Conservation (phyloP, 306 rosid genomes). For the Elaeagnus macrophylla region DNA sequence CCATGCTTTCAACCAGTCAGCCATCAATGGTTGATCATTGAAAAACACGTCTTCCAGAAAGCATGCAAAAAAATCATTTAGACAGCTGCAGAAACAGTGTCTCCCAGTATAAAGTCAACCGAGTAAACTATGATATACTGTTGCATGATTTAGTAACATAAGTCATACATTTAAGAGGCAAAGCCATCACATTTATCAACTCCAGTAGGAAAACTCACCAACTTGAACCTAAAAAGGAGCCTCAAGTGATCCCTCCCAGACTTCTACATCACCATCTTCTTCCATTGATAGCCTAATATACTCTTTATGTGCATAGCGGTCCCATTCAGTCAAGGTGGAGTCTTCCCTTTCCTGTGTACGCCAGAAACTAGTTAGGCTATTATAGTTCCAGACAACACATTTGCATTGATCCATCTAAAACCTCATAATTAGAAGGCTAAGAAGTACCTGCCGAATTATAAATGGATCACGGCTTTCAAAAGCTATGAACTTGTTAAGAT, state of each 20-base stretch:
- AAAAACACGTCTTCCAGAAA: too few relatives aligned
- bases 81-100: too few relatives aligned
- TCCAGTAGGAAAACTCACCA: too few relatives aligned
- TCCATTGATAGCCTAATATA: constrained; percentile 95
- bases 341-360: constrained; percentile 66
- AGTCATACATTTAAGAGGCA: too few relatives aligned
- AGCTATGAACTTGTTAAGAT: constrained; percentile 91
- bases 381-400: not conserved
- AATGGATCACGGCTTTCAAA: constrained; percentile 90
- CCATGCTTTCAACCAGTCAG: too few relatives aligned
- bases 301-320: constrained; percentile 93
- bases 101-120: too few relatives aligned
- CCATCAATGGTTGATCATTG: too few relatives aligned
- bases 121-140: too few relatives aligned
- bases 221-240: constrained; percentile 51
- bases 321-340: constrained; percentile 94
- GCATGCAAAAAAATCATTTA: too few relatives aligned
- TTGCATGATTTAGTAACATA: too few relatives aligned
- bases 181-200: too few relatives aligned
- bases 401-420: not conserved
- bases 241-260: constrained; percentile 88
- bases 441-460: constrained; percentile 81
- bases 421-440: not conserved
- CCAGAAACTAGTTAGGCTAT: constrained; percentile 1
- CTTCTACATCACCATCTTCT: constrained; percentile 83